Base-by-base conservation (phyloP, 164 flowering plant species). In the Nelumbo lutea region DNA sequence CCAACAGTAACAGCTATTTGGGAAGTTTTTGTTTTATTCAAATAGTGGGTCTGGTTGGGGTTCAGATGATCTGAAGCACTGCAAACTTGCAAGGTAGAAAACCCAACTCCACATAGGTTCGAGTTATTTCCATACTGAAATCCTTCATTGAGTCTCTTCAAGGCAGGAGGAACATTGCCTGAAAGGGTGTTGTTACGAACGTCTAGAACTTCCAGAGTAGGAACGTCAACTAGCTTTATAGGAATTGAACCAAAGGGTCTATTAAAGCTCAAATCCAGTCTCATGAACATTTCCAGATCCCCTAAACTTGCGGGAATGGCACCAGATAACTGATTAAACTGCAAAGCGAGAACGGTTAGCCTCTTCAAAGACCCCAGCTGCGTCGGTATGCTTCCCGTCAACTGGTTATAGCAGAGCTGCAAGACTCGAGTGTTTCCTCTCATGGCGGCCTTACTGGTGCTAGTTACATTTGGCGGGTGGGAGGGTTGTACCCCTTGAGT, bases 211-310 rank as follows among this genome's bases (percentile, higher is more conserved):
- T 81, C 47, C n/a, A 95, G 82, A 70, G 45, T 10, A n/a, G 88
- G 87, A 43, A 84, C 79, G 66, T 78, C 74, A 27, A 91, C 89
- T 62, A 95, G 66, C 58, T 80, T 88, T 38, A 67, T 67, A 0
- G 99, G 99, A 66, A 95, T 82, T 0, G 97, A 51, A n/a, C n/a
- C n/a, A n/a, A n/a, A n/a, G n/a, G n/a, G n/a, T n/a, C n/a, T n/a
- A n/a, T n/a, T n/a, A n/a, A 77, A 92, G 80, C 99, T 90, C 79
- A 95, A 79, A 74, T 95, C 96, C 79, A 92, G 56, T 83, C 99
- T 89, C 47, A 70, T 76, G 63, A 95, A 68, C 78, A 66, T 42
- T 39, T 45, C 74, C 62, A 95, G 71, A n/a, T n/a, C n/a, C n/a
- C n/a, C n/a, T n/a, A n/a, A n/a, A n/a, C n/a, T n/a, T n/a, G n/a